phyloP scores from a whole-genome alignment of 2,329 filamentous ascomycete genomes.

The Xylaria sp. region DNA sequence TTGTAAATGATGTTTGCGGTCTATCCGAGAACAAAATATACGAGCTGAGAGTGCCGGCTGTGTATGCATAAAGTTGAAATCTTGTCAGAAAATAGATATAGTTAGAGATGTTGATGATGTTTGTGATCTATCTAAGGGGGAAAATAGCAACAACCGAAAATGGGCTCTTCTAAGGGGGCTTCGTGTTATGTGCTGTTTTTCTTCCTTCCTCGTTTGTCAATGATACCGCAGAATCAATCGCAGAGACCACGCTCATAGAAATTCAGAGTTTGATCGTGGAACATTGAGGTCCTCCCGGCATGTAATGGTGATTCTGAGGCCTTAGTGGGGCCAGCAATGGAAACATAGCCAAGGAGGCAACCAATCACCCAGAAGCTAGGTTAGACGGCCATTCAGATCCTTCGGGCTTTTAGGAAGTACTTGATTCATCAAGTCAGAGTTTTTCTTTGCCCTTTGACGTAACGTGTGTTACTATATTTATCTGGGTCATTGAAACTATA shows the following conservation, averaged over 20 bases:
- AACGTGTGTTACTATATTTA: neutral
- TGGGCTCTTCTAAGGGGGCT: neutral
- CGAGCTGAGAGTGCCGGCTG: too few relatives aligned
- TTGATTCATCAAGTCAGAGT: neutral
- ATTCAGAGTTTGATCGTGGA: neutral
- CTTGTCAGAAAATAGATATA: too few relatives aligned
- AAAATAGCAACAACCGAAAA: neutral
- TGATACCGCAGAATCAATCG: neutral
- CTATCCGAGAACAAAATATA: conserved; percentile 1
- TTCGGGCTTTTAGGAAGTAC: neutral
- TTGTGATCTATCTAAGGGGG: neutral
- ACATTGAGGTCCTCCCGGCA: neutral
- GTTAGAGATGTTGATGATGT: neutral
- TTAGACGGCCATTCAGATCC: neutral
- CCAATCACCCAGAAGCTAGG: neutral
- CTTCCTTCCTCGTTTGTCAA: neutral
- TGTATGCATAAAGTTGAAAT: too few relatives aligned
- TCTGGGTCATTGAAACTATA: neutral
- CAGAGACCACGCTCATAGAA: neutral
- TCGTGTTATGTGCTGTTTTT: neutral
- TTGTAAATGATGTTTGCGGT: neutral
- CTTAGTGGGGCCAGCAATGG: neutral
- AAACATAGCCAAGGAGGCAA: neutral
- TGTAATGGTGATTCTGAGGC: neutral
- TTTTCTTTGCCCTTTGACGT: neutral